Evolutionary conservation across 2,329 filamentous ascomycete genomes (phyloP).

Genomic region (Fusarium caatingaense): DNA sequence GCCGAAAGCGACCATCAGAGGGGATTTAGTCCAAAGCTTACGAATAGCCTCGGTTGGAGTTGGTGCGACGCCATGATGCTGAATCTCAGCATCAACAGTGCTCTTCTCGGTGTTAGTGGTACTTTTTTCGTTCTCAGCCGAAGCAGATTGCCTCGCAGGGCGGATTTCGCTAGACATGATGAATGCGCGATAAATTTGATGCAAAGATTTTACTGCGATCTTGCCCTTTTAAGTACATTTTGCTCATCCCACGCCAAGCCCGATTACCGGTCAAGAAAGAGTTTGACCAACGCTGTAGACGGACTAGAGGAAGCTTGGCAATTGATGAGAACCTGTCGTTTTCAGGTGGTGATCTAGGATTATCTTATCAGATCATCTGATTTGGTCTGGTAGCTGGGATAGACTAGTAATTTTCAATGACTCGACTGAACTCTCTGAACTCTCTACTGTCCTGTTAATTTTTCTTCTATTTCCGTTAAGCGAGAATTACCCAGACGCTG

Average conservation of each 20-base stretch:
- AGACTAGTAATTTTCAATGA: too few relatives aligned
- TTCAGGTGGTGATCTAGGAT: not conserved
- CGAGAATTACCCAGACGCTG: too few relatives aligned
- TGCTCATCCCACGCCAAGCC: not conserved
- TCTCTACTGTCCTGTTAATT: too few relatives aligned
- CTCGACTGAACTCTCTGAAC: too few relatives aligned
- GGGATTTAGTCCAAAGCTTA: not conserved
- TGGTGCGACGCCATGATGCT: not conserved
- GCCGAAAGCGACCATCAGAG: not conserved
- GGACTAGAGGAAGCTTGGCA: not conserved
- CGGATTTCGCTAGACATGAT: not conserved
- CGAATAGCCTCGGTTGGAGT: not conserved
- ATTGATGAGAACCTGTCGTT: not conserved
- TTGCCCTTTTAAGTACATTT: not conserved
- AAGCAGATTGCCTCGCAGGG: not conserved
- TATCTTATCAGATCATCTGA: not conserved
- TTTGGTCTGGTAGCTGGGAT: not conserved
- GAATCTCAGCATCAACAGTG: not conserved
- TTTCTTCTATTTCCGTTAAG: too few relatives aligned
- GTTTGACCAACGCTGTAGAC: not conserved
- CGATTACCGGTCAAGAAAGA: not conserved
- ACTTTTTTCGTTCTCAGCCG: not conserved
- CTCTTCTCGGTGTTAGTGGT: not conserved
- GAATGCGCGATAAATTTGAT: accelerated
- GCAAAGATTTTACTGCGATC: not conserved